Base-by-base conservation (phyloP, 768 basidiomycete species). In the Podaxis sp. region DNA sequence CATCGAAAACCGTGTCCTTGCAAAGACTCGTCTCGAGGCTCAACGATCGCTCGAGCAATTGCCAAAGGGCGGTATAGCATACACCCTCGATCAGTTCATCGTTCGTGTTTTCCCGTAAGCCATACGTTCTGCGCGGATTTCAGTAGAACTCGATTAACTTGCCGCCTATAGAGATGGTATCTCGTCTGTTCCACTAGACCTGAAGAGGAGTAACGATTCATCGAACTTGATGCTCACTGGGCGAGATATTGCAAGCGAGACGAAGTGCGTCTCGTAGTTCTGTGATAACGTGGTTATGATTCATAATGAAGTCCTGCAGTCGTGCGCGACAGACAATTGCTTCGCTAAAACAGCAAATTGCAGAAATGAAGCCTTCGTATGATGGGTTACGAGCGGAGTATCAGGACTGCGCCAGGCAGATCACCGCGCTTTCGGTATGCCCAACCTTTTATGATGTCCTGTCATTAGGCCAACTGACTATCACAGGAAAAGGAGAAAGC, bases 1-100 rank as follows among this genome's bases (percentile, higher is more conserved):
- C 48, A 91, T 97, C 53, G 97, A 99, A 71, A 77, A 80, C 14
- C 82, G 79, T 2, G 72, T 93, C 7, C 79, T 98, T 21, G 85
- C 89, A 0, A 68, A 66, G 2, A 83, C 75, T 7, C 91, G 93
- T 73, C 69, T 67, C 0, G 82, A 87, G 38, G 95, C 84, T 1
- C 85, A 94, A 61, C 63, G 75, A 0, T 72, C 81, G 25, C 73
- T 90, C 42, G 63, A 73, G 48, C 62, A 64, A 10, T 66, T 85
- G 25, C 66, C 71, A 5, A 71, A 78, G 23, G 82, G 82, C n/a
- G 87, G 88, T 6, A 69, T 70, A 9, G 88, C 85, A 4, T 88
- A 85, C 84, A 81, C 86, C 4, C 77, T 76, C 1, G 90, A 92
- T 66, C 69, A 72, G 10, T 89, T 87, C 74, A 71, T 72, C 18